Percentiles rank a stretch among this genome's conserved stretches.
Evolutionary conservation across 768 basidiomycete genomes (phyloP).

Genomic region (Neoboletus brunneissimus): DNA sequence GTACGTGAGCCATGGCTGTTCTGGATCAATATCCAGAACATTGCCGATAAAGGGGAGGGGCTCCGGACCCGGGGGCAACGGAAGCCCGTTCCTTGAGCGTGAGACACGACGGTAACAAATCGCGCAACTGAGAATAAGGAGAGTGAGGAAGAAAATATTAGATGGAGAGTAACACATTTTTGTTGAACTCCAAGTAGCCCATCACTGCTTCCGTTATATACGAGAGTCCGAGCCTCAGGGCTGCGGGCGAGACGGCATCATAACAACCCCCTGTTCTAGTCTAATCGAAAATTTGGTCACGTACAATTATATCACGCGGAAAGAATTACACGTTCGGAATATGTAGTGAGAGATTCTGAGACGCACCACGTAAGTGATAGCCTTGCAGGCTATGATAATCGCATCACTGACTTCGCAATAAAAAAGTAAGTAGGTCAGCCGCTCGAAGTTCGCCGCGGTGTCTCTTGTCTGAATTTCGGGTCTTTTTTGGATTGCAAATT

Average conservation of each 20-base stretch:
- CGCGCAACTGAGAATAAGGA: slow-evolving; percentile 12
- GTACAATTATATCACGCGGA: slow-evolving; percentile 8
- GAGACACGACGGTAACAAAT: slow-evolving; percentile 5
- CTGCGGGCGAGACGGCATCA: slow-evolving; percentile 2
- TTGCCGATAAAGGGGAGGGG: slow-evolving; percentile 26
- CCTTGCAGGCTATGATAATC: slow-evolving; percentile 20
- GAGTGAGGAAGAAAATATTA: slow-evolving; percentile 5
- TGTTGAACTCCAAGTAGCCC: not conserved
- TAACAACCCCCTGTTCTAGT: slow-evolving; percentile 12
- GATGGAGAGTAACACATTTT: slow-evolving; percentile 11
- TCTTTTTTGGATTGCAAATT: slow-evolving; percentile 20
- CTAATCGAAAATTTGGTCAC: not conserved
- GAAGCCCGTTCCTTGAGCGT: slow-evolving; percentile 4
- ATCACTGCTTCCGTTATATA: slow-evolving; percentile 17
- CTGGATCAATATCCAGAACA: slow-evolving; percentile 20
- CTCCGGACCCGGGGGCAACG: slow-evolving; percentile 25
- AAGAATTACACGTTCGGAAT: slow-evolving; percentile 13
- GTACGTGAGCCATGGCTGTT: slow-evolving; percentile 29
- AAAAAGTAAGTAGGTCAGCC: slow-evolving; percentile 5
- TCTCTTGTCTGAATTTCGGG: slow-evolving; percentile 19
- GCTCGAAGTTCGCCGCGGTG: slow-evolving; percentile 27
- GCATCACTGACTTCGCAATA: slow-evolving; percentile 12
- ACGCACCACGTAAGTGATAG: slow-evolving; percentile 28
- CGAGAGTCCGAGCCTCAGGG: not conserved
- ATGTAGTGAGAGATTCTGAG: slow-evolving; percentile 4